These are phyloP conservation scores for Tanacetum coccineum DNA, from an alignment of 129 eudicot species.

Conservation along the genomic window DNA sequence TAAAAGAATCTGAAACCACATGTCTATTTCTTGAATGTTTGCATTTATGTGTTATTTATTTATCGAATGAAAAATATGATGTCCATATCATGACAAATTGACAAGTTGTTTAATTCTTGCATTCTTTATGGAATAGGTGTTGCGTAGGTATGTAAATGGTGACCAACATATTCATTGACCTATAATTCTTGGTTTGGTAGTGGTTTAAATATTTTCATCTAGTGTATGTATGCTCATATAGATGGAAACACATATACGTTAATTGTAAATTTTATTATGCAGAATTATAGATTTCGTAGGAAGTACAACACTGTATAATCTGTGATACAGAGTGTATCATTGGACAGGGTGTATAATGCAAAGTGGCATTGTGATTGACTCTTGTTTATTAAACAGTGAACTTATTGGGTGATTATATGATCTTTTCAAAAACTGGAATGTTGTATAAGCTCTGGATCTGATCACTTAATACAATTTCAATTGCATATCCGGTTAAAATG, in stretches of 20 bases:
- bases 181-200: background rate
- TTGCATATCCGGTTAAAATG: no score
- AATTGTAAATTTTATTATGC: background rate
- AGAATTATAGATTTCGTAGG: no score
- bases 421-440: no score
- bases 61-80: no score
- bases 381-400: no score
- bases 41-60: background rate
- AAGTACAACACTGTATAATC: no score
- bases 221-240: background rate
- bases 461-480: no score
- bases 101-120: background rate
- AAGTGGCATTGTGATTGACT: no score
- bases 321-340: no score
- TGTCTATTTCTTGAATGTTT: constrained; percentile 1
- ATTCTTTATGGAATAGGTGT: background rate
- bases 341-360: no score
- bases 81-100: background rate
- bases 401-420: no score
- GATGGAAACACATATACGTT: background rate
- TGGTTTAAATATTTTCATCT: background rate
- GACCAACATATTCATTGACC: constrained; percentile 1
- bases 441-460: no score
- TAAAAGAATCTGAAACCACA: constrained; percentile 23
- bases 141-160: constrained; percentile 2